A percentile compares a stretch with the other conserved stretches of the same genome.
These are phyloP conservation scores for Hammondia hammondi DNA, from an alignment of 169 alveolate genomes.

Conservation along the genomic window DNA sequence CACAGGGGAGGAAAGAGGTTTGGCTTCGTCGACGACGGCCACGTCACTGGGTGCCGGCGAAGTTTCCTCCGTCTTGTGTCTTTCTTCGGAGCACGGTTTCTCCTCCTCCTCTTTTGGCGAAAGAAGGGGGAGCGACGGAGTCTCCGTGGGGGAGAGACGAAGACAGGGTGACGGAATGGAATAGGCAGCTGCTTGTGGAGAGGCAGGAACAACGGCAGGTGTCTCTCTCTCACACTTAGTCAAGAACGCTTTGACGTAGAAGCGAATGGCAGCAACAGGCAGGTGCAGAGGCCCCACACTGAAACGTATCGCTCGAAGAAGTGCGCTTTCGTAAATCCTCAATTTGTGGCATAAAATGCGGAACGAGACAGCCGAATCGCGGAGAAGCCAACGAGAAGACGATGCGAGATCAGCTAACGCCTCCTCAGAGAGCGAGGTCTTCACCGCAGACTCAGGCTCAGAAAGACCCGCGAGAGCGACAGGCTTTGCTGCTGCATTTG, in stretches of 20 bases:
- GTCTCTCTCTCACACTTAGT: neutral
- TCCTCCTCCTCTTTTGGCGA: neutral
- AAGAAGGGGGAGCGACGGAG: neutral
- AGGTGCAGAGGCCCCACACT: neutral
- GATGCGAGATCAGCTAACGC: slow-evolving; percentile 14
- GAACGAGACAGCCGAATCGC: slow-evolving; percentile 4
- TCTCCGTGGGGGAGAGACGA: neutral
- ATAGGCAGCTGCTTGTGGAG: neutral
- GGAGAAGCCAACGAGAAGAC: slow-evolving; percentile 35
- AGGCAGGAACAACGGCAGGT: neutral
- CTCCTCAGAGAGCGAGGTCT: neutral
- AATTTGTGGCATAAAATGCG: slow-evolving; percentile 11
- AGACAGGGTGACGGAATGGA: neutral
- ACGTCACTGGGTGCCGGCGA: too few species aligned
- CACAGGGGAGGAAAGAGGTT: neutral
- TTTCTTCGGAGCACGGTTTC: neutral
- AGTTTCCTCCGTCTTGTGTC: too few species aligned
- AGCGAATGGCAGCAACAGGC: neutral
- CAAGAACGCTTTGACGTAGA: slow-evolving; percentile 8
- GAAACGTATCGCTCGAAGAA: slow-evolving; percentile 12
- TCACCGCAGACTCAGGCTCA: neutral
- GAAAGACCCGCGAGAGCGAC: too few species aligned
- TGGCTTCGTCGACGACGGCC: neutral
- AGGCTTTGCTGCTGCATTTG: too few species aligned
- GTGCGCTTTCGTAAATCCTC: slow-evolving; percentile 1